Base-by-base conservation (phyloP, 768 basidiomycete species). In the Multifurca ochricompacta region DNA sequence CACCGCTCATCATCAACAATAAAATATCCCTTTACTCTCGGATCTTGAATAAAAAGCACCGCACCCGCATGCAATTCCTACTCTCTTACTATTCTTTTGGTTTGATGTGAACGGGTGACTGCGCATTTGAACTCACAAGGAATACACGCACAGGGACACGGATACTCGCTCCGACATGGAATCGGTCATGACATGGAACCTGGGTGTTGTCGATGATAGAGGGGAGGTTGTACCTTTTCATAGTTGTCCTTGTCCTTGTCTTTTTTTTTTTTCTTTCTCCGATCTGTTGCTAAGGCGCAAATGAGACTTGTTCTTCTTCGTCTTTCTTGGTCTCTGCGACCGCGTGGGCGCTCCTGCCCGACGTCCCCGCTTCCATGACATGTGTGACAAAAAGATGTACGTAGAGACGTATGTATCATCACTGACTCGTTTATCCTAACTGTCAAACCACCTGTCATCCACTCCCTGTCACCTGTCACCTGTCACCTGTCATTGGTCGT, bases 41-140 rank as follows among this genome's bases (percentile, higher is more conserved):
- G 54, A 56, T 56, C 54, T 46, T 51, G n/a, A n/a, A n/a, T n/a
- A n/a, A 50, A 19, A 28, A 6, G 49, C 36, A 51, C n/a, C n/a
- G n/a, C n/a, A n/a, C n/a, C 49, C 37, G 36, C 54, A n/a, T 51
- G 54, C 23, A n/a, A 18, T 34, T 27, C 54, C 49, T n/a, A n/a
- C n/a, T n/a, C n/a, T 40, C 51, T 49, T 50, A 40, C 40, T 56
- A 50, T 45, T 8, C 18, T 39, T 35, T 14, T 28, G 13, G 36
- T 46, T n/a, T n/a, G n/a, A n/a, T n/a, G n/a, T n/a, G n/a, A n/a
- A n/a, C n/a, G n/a, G n/a, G n/a, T n/a, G n/a, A n/a, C n/a, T n/a
- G n/a, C n/a, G n/a, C n/a, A n/a, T n/a, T n/a, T n/a, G n/a, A n/a
- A n/a, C n/a, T n/a, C n/a, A n/a, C n/a, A n/a, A n/a, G n/a, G n/a